Percentiles rank a stretch among this genome's conserved stretches.
Conservation (phyloP, 495 filamentous ascomycete species). For the Aspergillus incahuasiensis region DNA sequence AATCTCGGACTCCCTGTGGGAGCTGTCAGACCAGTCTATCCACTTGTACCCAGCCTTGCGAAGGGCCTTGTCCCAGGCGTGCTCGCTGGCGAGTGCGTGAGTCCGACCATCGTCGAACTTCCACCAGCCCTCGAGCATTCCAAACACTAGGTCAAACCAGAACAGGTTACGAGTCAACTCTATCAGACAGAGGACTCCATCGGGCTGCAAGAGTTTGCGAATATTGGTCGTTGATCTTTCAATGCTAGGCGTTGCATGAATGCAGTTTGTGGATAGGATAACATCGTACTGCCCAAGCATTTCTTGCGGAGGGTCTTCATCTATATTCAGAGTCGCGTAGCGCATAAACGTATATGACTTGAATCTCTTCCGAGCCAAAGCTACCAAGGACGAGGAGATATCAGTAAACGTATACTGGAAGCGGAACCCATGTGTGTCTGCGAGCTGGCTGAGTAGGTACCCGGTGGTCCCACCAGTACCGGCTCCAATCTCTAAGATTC, state of each 20-base stretch:
- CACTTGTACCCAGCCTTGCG: neutral
- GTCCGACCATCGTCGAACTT: conserved; percentile 25
- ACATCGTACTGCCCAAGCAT: conserved; percentile 24
- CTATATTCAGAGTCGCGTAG: conserved; percentile 30
- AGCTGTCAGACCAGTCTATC: neutral
- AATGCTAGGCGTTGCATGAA: conserved; percentile 40
- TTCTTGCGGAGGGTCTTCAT: conserved; percentile 20
- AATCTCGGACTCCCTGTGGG: neutral
- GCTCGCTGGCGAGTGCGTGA: conserved; percentile 16
- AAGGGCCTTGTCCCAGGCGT: conserved; percentile 1
- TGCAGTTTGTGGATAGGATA: conserved; percentile 38
- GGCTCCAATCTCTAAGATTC: conserved; percentile 42
- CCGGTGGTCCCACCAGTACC: conserved; percentile 24
- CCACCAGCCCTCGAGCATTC: conserved; percentile 38
- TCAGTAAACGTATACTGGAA: conserved; percentile 43
- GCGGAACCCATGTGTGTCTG: conserved; percentile 6
- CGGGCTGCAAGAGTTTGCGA: conserved; percentile 26
- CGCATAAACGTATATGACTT: conserved; percentile 19
- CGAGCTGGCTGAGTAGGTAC: neutral
- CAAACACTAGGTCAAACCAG: conserved; percentile 31
- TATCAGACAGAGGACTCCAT: conserved; percentile 33
- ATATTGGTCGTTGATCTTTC: conserved; percentile 23
- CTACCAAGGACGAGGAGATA: conserved; percentile 32
- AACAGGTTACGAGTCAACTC: conserved; percentile 36
- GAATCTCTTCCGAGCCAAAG: conserved; percentile 27